Base-by-base conservation (phyloP, 345 rosid species). In the Arabis hirsuta region DNA sequence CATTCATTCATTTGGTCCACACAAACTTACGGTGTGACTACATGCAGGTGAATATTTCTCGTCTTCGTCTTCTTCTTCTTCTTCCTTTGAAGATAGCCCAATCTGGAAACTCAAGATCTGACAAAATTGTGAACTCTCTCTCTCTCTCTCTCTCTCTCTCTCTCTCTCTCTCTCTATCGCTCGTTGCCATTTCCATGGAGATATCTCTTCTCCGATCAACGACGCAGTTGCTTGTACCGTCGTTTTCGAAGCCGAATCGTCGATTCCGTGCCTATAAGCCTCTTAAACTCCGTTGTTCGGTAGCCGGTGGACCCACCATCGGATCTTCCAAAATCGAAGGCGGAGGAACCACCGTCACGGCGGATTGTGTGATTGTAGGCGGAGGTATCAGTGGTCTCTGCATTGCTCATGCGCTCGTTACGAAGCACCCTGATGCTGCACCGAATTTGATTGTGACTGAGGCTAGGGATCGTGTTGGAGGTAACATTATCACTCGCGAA, bases 371-470 rank as follows among this genome's bases (percentile, higher is more conserved):
- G 26, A 60, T 89, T 13, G 84, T 91, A 5, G 97, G 99, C 16
- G 96, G 89, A 3, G 99, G 99, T 34, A 94, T 94, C 59, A 88
- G 92, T 27, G 98, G 96, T 24, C 96, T 91, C 43, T 94, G 97
- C 80, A 87, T 94, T 12, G 98, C 97, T 3, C 96, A 91, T 71
- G 96, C 97, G 36, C 91, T 94, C 36, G 87, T 85, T 66, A 87
- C 93, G 69, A 84, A 86, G 67, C 97, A 94, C 75, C 74, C 81
- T 5, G 77, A 82, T 12, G 74, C 79, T 31, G 90, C 84, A 59
- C 81, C 89, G 24, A 84, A 88, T 70, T 85, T 94, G 80, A 81
- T 94, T 48, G 89, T 94, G 71, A 89, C 97, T 3, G 97, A 91
- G 76, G 90, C 96, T 62, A 85, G 80, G 73, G 91, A 84, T 51